phyloP scores from a whole-genome alignment of 2,329 filamentous ascomycete genomes.

The Huntiella bhutanensis region DNA sequence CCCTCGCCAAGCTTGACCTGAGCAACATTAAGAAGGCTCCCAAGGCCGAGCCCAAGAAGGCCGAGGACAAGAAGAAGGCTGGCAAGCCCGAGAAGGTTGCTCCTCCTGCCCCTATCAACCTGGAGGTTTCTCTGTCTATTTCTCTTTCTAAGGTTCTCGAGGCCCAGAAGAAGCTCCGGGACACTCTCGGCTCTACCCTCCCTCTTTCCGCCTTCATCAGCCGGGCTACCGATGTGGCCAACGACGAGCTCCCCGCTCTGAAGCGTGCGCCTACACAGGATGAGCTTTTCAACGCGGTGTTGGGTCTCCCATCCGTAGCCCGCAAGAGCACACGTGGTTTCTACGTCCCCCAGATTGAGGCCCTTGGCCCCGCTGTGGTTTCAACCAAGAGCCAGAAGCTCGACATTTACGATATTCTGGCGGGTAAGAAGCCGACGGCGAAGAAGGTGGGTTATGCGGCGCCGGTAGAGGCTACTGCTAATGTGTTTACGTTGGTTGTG shows the following conservation, averaged over 20 bases:
- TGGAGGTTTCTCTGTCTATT: slow-evolving; percentile 52
- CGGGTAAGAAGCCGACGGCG: slow-evolving; percentile 20
- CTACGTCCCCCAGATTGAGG: slow-evolving; percentile 54
- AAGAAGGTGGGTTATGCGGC: slow-evolving; percentile 15
- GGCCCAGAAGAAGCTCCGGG: slow-evolving; percentile 62
- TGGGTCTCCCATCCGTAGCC: slow-evolving; percentile 41
- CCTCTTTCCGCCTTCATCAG: slow-evolving; percentile 75
- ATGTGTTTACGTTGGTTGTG: slow-evolving; percentile 68
- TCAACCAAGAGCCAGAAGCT: slow-evolving; percentile 19
- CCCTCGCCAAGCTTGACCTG: slow-evolving; percentile 71
- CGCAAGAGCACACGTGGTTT: slow-evolving; percentile 38
- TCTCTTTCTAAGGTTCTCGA: slow-evolving; percentile 62
- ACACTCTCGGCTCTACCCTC: slow-evolving; percentile 58
- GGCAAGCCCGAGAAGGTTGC: slow-evolving; percentile 21
- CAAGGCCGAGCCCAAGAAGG: slow-evolving; percentile 24
- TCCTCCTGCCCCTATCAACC: slow-evolving; percentile 24
- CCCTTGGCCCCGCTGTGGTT: slow-evolving; percentile 27
- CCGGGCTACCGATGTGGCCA: slow-evolving; percentile 70
- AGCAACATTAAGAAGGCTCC: slow-evolving; percentile 78
- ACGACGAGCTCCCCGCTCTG: slow-evolving; percentile 60
- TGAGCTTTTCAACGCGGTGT: slow-evolving; percentile 76
- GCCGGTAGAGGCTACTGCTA: slow-evolving; percentile 34
- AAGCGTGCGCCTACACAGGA: slow-evolving; percentile 41
- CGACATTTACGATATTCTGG: slow-evolving; percentile 73
- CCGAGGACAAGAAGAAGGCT: slow-evolving; percentile 20